Conservation (phyloP, 1,284 basidiomycete species). For the Puccinia hordei region DNA sequence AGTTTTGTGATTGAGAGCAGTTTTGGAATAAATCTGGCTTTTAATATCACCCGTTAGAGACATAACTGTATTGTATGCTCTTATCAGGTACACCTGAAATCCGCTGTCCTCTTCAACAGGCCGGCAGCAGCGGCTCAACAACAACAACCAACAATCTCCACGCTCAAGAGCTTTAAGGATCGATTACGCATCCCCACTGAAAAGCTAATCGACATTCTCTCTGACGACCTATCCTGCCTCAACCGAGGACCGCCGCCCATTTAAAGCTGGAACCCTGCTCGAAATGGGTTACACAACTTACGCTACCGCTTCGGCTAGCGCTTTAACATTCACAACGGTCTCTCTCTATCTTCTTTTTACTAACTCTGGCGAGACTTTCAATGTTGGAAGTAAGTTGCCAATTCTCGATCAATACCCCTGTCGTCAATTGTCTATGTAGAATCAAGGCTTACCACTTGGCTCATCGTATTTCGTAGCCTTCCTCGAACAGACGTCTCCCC, state of each 20-base stretch:
- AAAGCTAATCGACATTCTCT: neutral
- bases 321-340: slow-evolving; percentile 65
- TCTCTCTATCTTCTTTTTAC: slow-evolving; percentile 84
- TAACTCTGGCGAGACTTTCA: slow-evolving; percentile 63
- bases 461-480: slow-evolving; percentile 68
- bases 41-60: too few species aligned
- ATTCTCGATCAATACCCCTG: slow-evolving; percentile 63
- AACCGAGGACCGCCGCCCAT: neutral
- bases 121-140: neutral
- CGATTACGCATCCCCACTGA: neutral
- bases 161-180: slow-evolving; percentile 2
- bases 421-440: slow-evolving; percentile 17
- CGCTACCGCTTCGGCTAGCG: slow-evolving; percentile 27
- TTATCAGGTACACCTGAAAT: neutral
- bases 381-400: slow-evolving; percentile 68
- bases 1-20: too few species aligned
- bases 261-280: neutral
- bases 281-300: slow-evolving; percentile 30
- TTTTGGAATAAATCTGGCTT: neutral
- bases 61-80: neutral
- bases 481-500: slow-evolving; percentile 89
- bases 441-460: neutral
- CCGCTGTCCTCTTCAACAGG: neutral
- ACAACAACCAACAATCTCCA: neutral
- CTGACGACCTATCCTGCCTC: neutral